Evolutionary conservation across 345 rosid species (phyloP).

Genomic region (Brassica rapa): DNA sequence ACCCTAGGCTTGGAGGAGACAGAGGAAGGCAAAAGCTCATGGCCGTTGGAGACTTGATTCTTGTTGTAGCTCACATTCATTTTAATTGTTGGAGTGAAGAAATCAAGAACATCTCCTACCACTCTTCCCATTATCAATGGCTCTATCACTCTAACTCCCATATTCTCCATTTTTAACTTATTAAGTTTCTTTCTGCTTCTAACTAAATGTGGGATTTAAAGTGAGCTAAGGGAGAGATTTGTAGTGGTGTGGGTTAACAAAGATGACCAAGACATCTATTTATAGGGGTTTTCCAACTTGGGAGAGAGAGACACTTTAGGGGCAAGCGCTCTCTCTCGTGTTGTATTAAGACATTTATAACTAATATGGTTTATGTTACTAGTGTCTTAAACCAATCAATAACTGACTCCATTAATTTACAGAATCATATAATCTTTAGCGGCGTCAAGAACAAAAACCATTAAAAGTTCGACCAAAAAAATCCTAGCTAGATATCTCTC

Average conservation of each 20-base stretch:
- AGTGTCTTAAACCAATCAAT: background rate
- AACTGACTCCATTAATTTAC: background rate
- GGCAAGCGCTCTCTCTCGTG: background rate
- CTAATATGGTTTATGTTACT: background rate
- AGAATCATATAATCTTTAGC: background rate
- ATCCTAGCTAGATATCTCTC: background rate
- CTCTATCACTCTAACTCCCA: slow-evolving; percentile 41
- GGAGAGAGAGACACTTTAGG: slow-evolving; percentile 4
- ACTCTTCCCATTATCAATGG: slow-evolving; percentile 60
- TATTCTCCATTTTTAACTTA: slow-evolving; percentile 27
- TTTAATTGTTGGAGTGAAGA: slow-evolving; percentile 47
- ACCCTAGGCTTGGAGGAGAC: slow-evolving; percentile 53
- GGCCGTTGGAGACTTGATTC: slow-evolving; percentile 53
- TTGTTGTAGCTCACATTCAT: slow-evolving; percentile 52
- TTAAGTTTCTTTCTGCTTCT: background rate
- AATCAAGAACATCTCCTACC: slow-evolving; percentile 57
- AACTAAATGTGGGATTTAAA: background rate
- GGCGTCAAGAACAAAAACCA: slow-evolving; percentile 2
- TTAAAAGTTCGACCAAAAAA: slow-evolving; percentile 3
- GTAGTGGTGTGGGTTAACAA: slow-evolving; percentile 30
- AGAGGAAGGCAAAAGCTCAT: slow-evolving; percentile 52
- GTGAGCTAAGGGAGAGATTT: slow-evolving; percentile 11
- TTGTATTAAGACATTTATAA: background rate
- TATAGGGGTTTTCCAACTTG: slow-evolving; percentile 26
- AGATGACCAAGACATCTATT: slow-evolving; percentile 26